phyloP scores from a whole-genome alignment of 805 yeast species.

The Myxozyma neotropica region DNA sequence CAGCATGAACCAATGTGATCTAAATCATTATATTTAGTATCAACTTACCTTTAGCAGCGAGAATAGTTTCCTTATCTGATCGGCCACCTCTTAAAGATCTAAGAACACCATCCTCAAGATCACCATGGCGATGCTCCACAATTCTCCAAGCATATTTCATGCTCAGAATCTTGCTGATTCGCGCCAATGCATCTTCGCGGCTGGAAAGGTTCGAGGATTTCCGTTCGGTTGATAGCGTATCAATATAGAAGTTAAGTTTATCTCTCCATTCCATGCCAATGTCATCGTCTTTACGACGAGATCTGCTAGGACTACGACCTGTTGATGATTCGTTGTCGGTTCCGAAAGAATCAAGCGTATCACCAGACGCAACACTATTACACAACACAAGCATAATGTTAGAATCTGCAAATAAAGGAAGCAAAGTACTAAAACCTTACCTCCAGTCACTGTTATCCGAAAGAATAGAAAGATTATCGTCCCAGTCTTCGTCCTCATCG shows the following conservation, averaged over 20 bases:
- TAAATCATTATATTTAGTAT: background rate
- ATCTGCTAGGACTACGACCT: slow-evolving; percentile 13
- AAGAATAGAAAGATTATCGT: slow-evolving; percentile 20
- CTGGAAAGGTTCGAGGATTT: slow-evolving; percentile 14
- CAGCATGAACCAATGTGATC: too few relatives aligned
- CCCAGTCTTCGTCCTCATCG: slow-evolving; percentile 25
- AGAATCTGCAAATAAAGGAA: too few relatives aligned
- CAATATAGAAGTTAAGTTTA: slow-evolving; percentile 21
- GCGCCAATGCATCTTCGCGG: slow-evolving; percentile 28
- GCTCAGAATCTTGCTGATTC: slow-evolving; percentile 24
- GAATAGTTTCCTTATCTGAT: slow-evolving; percentile 17
- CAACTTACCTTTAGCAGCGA: slow-evolving; percentile 16
- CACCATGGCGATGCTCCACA: slow-evolving; percentile 24
- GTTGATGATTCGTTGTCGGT: slow-evolving; percentile 14
- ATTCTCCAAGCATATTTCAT: slow-evolving; percentile 28
- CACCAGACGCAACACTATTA: slow-evolving; percentile 21
- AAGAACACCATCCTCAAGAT: slow-evolving; percentile 23
- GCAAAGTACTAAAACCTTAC: too few relatives aligned
- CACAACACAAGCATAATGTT: background rate
- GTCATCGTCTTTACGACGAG: slow-evolving; percentile 22
- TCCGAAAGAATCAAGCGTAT: slow-evolving; percentile 24
- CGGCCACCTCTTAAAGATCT: slow-evolving; percentile 18
- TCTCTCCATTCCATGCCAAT: slow-evolving; percentile 30
- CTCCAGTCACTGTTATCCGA: slow-evolving; percentile 32
- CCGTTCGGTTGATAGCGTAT: slow-evolving; percentile 25